Conservation (phyloP, 495 filamentous ascomycete genomes). For the Lophiotrema nucula region DNA sequence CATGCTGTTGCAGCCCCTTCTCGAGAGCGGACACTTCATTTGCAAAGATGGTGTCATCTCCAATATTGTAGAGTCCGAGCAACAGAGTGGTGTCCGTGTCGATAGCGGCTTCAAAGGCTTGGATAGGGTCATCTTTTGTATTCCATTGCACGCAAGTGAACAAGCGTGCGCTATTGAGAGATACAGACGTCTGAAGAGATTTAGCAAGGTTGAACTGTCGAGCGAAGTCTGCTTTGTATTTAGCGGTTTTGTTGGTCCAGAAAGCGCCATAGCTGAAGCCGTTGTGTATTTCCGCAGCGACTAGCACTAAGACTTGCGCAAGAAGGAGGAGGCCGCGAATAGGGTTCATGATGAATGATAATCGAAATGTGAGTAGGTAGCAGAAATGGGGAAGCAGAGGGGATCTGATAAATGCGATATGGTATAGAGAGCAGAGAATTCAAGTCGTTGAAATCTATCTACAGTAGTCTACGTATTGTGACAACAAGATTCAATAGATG, state of each 20-base stretch:
- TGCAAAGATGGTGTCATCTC: slow-evolving; percentile 48
- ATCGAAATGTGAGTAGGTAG: too few relatives aligned
- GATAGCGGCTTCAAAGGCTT: slow-evolving; percentile 49
- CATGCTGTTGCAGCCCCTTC: slow-evolving; percentile 58
- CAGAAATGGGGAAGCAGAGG: not conserved
- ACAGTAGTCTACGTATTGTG: too few relatives aligned
- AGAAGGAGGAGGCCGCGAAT: too few relatives aligned
- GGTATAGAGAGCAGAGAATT: not conserved
- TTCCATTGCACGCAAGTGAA: slow-evolving; percentile 57
- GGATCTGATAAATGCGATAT: not conserved
- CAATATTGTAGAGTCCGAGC: slow-evolving; percentile 63
- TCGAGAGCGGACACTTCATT: slow-evolving; percentile 66
- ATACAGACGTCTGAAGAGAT: slow-evolving; percentile 60
- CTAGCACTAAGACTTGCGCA: not conserved
- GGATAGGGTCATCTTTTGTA: slow-evolving; percentile 52
- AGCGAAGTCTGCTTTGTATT: slow-evolving; percentile 61
- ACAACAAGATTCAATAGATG: too few relatives aligned
- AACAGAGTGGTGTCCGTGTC: slow-evolving; percentile 57
- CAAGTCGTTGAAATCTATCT: too few relatives aligned
- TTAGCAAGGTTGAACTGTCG: slow-evolving; percentile 64
- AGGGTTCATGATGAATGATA: too few relatives aligned
- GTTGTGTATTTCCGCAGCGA: slow-evolving; percentile 44
- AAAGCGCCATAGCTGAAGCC: slow-evolving; percentile 80
- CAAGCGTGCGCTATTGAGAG: slow-evolving; percentile 67
- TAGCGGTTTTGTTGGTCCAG: slow-evolving; percentile 56